Conservation (phyloP, 495 filamentous ascomycete species). For the Xylaria curta region DNA sequence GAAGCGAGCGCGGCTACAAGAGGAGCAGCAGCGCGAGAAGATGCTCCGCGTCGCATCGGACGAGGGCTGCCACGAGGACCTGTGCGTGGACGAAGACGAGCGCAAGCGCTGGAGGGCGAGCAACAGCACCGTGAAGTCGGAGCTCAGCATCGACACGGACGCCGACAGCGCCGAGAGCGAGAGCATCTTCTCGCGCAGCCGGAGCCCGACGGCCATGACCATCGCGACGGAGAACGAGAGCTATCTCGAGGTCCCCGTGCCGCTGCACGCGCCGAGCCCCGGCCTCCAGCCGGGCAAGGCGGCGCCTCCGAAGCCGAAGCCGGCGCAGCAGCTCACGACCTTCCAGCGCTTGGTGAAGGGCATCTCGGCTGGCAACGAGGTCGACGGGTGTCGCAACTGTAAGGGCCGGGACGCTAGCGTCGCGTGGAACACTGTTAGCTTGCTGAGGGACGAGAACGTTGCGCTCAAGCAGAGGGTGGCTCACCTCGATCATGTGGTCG, state of each 20-base stretch:
- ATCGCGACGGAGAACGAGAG: constrained; percentile 38
- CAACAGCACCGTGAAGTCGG: constrained; percentile 55
- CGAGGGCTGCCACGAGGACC: constrained; percentile 51
- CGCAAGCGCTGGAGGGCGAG: constrained; percentile 59
- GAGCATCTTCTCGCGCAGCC: constrained; percentile 67
- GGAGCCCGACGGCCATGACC: constrained; percentile 58
- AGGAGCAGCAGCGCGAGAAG: constrained; percentile 49
- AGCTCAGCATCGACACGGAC: constrained; percentile 54
- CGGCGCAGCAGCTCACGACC: constrained; percentile 46
- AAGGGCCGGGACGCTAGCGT: constrained; percentile 66
- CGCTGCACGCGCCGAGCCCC: constrained; percentile 2
- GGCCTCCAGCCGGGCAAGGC: background rate
- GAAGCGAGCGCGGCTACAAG: constrained; percentile 58
- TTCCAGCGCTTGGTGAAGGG: constrained; percentile 61
- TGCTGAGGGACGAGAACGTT: constrained; percentile 76
- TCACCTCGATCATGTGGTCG: constrained; percentile 70
- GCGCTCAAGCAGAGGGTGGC: constrained; percentile 71
- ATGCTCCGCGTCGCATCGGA: constrained; percentile 19
- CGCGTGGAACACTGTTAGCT: constrained; percentile 72
- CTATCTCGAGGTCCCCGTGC: constrained; percentile 20
- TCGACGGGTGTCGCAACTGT: constrained; percentile 63
- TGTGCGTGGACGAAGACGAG: constrained; percentile 60
- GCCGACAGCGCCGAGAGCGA: constrained; percentile 52
- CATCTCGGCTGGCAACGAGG: constrained; percentile 44
- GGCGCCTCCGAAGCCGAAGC: constrained; percentile 21